phyloP scores from a whole-genome alignment of 257 asterid species.

The Agastache rugosa region DNA sequence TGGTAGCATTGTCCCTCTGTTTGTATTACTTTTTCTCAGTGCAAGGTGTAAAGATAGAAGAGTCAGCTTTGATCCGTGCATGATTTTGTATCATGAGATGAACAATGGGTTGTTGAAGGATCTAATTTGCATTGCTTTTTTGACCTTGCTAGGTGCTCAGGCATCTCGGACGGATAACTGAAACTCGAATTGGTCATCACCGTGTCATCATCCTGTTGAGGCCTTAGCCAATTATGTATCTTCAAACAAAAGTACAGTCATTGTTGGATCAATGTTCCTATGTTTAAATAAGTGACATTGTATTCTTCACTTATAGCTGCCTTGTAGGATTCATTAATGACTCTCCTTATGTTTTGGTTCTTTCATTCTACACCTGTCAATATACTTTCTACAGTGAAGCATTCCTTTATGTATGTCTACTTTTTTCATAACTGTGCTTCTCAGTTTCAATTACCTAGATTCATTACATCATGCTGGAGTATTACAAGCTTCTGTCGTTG shows the following conservation, averaged over 20 bases:
- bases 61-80: background rate
- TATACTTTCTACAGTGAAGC: background rate
- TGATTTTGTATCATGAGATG: background rate
- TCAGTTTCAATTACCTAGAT: background rate
- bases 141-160: conserved; percentile 72
- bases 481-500: background rate
- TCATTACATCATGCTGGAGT: conserved; percentile 5
- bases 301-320: background rate
- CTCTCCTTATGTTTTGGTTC: background rate
- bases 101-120: background rate
- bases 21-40: background rate
- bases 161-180: conserved; percentile 82
- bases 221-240: conserved; percentile 48
- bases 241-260: conserved; percentile 6
- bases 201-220: conserved; percentile 74
- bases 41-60: background rate
- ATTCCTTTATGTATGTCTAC: background rate
- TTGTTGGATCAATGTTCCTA: conserved; percentile 3
- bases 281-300: background rate
- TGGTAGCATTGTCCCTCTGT: background rate
- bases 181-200: conserved; percentile 82
- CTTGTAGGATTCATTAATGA: background rate
- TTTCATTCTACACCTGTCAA: background rate
- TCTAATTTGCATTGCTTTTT: conserved; percentile 27
- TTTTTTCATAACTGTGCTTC: background rate